Conservation (phyloP, 1,284 basidiomycete species). For the Gomphus bonarii region DNA sequence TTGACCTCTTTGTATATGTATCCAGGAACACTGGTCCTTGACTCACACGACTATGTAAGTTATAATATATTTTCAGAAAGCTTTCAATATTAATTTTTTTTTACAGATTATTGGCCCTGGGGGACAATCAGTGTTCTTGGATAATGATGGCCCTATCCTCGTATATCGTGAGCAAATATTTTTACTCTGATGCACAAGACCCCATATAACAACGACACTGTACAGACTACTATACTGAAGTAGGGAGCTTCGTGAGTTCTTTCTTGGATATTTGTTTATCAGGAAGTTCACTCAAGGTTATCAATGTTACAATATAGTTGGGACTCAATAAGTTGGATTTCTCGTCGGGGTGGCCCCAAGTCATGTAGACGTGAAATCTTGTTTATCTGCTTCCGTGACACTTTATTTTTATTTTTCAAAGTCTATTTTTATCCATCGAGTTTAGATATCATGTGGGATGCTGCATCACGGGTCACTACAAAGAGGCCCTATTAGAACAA, state of each 20-base stretch:
- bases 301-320: conserved; percentile 22
- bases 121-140: conserved; percentile 29
- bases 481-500: no score
- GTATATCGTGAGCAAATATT: conserved; percentile 31
- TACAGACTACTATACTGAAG: conserved; percentile 40
- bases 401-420: no score
- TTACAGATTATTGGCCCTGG: conserved; percentile 43
- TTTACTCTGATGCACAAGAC: conserved; percentile 14
- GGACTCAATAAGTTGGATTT: conserved; percentile 37
- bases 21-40: conserved; percentile 34
- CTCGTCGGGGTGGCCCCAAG: conserved; percentile 26
- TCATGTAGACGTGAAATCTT: no score
- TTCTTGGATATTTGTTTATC: neutral
- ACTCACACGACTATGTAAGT: conserved; percentile 32
- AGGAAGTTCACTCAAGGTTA: neutral
- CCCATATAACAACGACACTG: neutral
- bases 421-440: no score
- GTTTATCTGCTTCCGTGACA: no score
- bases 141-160: conserved; percentile 28
- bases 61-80: neutral
- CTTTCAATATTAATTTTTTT: neutral
- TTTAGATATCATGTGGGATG: no score
- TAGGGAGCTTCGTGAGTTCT: conserved; percentile 26
- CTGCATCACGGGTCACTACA: no score
- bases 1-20: neutral